Evolutionary conservation across 2,329 filamentous ascomycete species (phyloP), one percentile per base, ranked within the genome.

Genomic region (Beauveria brongniartii): DNA sequence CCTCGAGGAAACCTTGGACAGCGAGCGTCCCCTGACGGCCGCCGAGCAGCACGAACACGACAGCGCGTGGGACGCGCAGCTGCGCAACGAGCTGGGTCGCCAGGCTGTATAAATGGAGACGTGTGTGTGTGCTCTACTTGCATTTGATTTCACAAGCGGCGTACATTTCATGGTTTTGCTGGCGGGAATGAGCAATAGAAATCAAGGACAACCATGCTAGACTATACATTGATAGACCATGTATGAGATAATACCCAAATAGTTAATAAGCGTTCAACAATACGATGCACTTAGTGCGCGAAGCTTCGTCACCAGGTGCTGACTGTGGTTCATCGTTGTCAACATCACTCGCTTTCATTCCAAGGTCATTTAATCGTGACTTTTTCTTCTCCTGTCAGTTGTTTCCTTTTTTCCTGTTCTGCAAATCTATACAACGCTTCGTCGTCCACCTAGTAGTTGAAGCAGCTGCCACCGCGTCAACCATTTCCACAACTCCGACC

Each of bases 1-100:
- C 12, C 24, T 68, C 56, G 64, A 65, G 34, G 67, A 69, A 37
- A 62, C 67, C 12, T 65, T 69, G n/a, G 62, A 67, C n/a, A 66
- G 67, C 26, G 64, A 69, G 59, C 65, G 64, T 46, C 68, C 68
- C 2, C 59, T 28, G 12, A 66, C 63, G 10, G 59, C 53, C 1
- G 62, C 65, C 10, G 62, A 63, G 48, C 54, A 63, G 37, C 61
- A 63, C 18, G 56, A 63, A 18, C 59, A 68, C 55, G 62, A 62
- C 37, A 14, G 8, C 56, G 62, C 62, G 43, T 69, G 69, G 68
- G 68, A 68, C 20, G 53, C 61, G 18, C 55, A 62, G 18, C 63
- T 65, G 3, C 63, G 65, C 52, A 50, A 61, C 16, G 69, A 71
- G 60, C 48, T 62, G 5, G 30, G 64, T 16, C 59, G 61, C 4